Evolutionary conservation across 148 eudicot species (phyloP).

Genomic region (Oxyria digyna): DNA sequence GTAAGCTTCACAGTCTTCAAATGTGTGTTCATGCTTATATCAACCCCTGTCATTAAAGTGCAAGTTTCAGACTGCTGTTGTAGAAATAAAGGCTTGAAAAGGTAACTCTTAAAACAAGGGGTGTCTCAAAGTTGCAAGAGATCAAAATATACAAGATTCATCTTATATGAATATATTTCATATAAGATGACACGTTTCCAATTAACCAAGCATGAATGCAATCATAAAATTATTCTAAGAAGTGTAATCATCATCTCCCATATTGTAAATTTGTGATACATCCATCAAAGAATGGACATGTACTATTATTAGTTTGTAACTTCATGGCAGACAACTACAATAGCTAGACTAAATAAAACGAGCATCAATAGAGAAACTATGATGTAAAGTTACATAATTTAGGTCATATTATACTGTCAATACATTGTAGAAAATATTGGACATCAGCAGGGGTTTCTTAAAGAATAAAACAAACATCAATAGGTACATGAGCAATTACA

Average conservation of each 20-base stretch:
- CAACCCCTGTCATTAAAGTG: slow-evolving; percentile 33
- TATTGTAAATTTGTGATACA: neutral
- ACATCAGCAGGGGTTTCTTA: too few species aligned
- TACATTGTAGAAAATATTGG: too few species aligned
- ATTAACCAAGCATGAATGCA: neutral
- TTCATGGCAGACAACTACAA: neutral
- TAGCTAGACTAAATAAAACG: neutral
- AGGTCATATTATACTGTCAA: too few species aligned
- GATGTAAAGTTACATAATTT: too few species aligned
- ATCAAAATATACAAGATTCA: too few species aligned
- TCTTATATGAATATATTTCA: too few species aligned
- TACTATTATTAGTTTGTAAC: neutral
- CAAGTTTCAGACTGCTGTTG: neutral
- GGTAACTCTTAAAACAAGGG: neutral
- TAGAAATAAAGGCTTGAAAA: neutral
- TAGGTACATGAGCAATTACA: neutral
- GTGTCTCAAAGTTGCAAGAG: neutral
- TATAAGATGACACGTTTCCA: neutral
- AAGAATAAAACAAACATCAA: too few species aligned
- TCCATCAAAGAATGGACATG: neutral
- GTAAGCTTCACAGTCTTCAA: slow-evolving; percentile 68
- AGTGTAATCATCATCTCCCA: neutral
- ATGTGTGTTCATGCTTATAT: slow-evolving; percentile 80
- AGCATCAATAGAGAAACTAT: neutral
- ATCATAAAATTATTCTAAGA: neutral